These are phyloP conservation scores for Fusarium domesticum DNA, from an alignment of 2,329 filamentous ascomycete genomes.

Conservation along the genomic window DNA sequence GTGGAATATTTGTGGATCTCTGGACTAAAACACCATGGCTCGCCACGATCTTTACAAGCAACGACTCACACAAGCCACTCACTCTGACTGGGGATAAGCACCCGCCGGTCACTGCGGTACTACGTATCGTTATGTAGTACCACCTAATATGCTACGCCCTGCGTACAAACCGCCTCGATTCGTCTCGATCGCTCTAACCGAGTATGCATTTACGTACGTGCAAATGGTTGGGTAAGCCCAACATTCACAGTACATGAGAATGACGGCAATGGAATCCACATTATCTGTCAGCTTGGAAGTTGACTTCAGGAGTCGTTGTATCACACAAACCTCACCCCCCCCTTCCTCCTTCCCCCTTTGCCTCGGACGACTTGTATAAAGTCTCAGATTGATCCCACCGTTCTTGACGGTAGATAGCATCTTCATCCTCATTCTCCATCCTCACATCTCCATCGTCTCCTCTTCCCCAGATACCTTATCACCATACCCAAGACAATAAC, in stretches of 20 bases:
- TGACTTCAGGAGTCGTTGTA: neutral
- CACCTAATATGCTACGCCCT: no score
- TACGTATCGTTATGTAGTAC: no score
- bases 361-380: slow-evolving; percentile 33
- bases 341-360: slow-evolving; percentile 9
- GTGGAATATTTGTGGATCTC: no score
- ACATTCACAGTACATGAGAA: neutral
- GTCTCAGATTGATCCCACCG: slow-evolving; percentile 34
- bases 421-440: slow-evolving; percentile 18
- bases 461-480: slow-evolving; percentile 17
- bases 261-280: neutral
- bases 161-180: no score
- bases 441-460: neutral
- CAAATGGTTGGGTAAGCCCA: neutral
- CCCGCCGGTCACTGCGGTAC: no score
- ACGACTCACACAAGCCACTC: no score
- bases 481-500: slow-evolving; percentile 13
- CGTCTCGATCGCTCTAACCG: no score
- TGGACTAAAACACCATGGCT: no score
- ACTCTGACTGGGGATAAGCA: no score
- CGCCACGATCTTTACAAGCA: no score
- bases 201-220: neutral
- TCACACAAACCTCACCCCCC: slow-evolving; percentile 7
- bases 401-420: slow-evolving; percentile 38
- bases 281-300: neutral